phyloP scores from a whole-genome alignment of 495 filamentous ascomycete species.

The Aspergillus sparsus region DNA sequence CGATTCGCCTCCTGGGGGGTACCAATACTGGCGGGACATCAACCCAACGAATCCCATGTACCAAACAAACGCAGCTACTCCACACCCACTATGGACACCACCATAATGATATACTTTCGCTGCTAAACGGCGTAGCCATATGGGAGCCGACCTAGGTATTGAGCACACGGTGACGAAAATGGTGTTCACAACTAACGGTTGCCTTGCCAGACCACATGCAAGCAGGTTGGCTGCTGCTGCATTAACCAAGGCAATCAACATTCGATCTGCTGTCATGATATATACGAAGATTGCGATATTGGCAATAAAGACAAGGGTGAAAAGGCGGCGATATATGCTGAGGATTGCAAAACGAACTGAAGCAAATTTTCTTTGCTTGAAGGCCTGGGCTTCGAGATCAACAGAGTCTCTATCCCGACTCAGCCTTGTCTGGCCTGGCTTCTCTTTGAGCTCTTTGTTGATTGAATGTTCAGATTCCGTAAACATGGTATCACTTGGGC shows the following conservation, averaged over 20 bases:
- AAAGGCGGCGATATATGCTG: constrained; percentile 54
- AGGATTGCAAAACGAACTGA: constrained; percentile 42
- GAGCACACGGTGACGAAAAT: constrained; percentile 62
- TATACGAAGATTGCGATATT: constrained; percentile 54
- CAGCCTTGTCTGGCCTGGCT: constrained; percentile 19
- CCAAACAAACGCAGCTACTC: constrained; percentile 68
- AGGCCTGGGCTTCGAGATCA: constrained; percentile 46
- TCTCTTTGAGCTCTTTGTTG: constrained; percentile 33
- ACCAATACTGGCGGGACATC: constrained; percentile 50
- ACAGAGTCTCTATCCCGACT: constrained; percentile 10
- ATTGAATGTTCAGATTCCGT: constrained; percentile 26
- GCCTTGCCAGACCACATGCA: constrained; percentile 63
- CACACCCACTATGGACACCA: constrained; percentile 73
- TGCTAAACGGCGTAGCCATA: constrained; percentile 61
- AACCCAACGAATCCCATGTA: constrained; percentile 59
- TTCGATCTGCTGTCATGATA: constrained; percentile 40
- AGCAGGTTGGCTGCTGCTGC: constrained; percentile 55
- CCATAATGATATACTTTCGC: constrained; percentile 79
- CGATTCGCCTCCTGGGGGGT: constrained; percentile 20
- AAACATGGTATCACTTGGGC: constrained; percentile 29
- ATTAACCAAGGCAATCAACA: constrained; percentile 44
- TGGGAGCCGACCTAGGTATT: constrained; percentile 61
- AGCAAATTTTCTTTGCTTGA: constrained; percentile 35
- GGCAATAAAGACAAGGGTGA: constrained; percentile 51
- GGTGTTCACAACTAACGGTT: constrained; percentile 73